phyloP scores from a whole-genome alignment of 371 early-diverging fungal species.

The Mucor indicus region DNA sequence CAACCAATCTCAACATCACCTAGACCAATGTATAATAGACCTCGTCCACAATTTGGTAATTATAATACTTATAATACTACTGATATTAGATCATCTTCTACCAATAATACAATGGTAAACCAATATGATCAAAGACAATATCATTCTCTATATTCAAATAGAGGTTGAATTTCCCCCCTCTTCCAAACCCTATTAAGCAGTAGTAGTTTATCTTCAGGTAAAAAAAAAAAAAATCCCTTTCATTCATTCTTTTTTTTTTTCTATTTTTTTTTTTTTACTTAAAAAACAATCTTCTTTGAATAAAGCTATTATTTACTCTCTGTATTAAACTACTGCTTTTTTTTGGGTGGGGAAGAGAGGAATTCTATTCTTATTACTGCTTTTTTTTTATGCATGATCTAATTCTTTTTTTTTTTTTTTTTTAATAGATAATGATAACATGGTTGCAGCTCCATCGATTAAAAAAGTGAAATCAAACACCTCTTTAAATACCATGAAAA shows the following conservation, averaged over 20 bases:
- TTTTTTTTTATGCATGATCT: slow-evolving; percentile 3
- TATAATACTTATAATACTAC: slow-evolving; percentile 6
- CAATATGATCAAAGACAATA: slow-evolving; percentile 8
- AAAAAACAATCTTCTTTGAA: slow-evolving; percentile 6
- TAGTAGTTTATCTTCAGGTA: too few species aligned
- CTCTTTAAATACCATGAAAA: slow-evolving; percentile 15
- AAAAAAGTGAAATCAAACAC: slow-evolving; percentile 24
- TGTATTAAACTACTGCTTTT: slow-evolving; percentile 9
- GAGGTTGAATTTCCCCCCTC: too few species aligned
- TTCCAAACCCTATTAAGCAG: too few species aligned
- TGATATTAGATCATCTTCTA: slow-evolving; percentile 14
- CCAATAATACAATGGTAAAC: slow-evolving; percentile 2
- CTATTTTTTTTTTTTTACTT: not conserved
- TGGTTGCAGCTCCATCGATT: not conserved
- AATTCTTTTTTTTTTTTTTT: not conserved
- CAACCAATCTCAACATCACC: slow-evolving; percentile 8
- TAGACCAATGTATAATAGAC: slow-evolving; percentile 18
- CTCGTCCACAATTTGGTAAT: slow-evolving; percentile 12
- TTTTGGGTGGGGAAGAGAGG: too few species aligned
- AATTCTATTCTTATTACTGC: not conserved
- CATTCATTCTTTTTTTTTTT: slow-evolving; percentile 2
- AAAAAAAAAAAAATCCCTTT: slow-evolving; percentile 4
- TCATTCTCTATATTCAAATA: slow-evolving; percentile 11
- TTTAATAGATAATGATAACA: not conserved
- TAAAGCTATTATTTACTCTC: not conserved